Evolutionary conservation across 106 monocot genomes (phyloP), one percentile per base, ranked within the genome.

Genomic region (Xerophyta viscosa): DNA sequence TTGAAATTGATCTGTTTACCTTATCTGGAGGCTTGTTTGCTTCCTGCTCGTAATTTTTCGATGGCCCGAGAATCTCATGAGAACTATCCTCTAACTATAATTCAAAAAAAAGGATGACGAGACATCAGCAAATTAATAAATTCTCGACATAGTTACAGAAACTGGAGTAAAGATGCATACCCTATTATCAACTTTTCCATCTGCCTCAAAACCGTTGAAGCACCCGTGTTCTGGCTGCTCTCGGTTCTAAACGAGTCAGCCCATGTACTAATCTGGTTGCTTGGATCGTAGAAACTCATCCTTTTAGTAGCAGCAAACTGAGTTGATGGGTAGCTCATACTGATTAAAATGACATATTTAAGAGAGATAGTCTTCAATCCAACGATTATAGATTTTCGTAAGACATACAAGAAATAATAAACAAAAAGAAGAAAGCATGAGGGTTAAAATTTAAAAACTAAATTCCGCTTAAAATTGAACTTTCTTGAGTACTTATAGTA

Each of bases 1-100:
- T n/a, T n/a, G n/a, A n/a, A n/a, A n/a, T n/a, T n/a, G n/a, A n/a
- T n/a, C n/a, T n/a, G n/a, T n/a, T 71, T 67, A 87, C 92, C 92
- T 77, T 92, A 29, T 87, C 87, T 20, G 58, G 31, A 31, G 76
- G 71, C 45, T 74, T 87, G 54, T 53, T 80, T 68, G 69, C 67
- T 77, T 83, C 83, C 27, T 80, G 76, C 10, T 74, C 76, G 23
- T 43, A 67, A 19, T 60, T 58, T 61, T 64, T 76, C 46, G 70
- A 53, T 6, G 67, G 31, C 41, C 56, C 66, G 24, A 65, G 56
- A 3, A 28, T 51, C 31, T 71, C 79, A 18, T 65, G 64, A 33
- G 70, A 74, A 77, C 52, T 50, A 59, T 77, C 80, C 33, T 79
- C 69, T 49, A 71, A 57, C 92, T 83, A 44, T 20, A 52, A 44